Evolutionary conservation across 345 rosid genomes (phyloP), one percentile per base, ranked within the genome.

Genomic region (Aegle marmelos): DNA sequence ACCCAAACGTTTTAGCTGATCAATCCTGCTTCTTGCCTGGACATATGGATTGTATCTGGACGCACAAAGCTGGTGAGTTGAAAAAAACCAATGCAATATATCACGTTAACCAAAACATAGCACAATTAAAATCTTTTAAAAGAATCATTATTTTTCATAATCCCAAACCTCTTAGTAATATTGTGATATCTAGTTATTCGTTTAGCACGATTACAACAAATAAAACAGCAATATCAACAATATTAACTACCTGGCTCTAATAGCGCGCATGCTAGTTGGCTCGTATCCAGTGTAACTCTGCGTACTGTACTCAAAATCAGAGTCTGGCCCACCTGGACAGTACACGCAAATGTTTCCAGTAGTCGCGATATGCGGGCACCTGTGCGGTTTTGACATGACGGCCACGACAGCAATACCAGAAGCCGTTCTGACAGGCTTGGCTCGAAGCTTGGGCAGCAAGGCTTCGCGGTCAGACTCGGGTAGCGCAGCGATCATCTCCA

Each of bases 221-320:
- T 17, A 6, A 6, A 64, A 71, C 48, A 17, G 16, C 9, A 65
- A 70, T n/a, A 34, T 61, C 73, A 27, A 45, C 27, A 56, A 72
- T 69, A 56, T 39, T 39, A 76, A 71, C 79, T 62, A 96, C 99
- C 99, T 94, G 61, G 99, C 98, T 72, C 99, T 90, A 87, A 97
- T 97, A 9, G 99, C 98, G 56, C 98, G 94, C 99, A 97, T 97
- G 73, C 98, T 97, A 9, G 99, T 97, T 1, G 99, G 99, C 86
- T 97, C 99, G 33, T 97, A 97, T 14, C 99, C 98, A 75, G 98
- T 97, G 70, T 97, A 97, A 10, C 98, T 94, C 90, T 97, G 99
- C 22, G 99, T 97, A 82, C 97, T 97, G 67, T 94, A 97, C 89
- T 97, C 99, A 65, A 97, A 97, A 80, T 94, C 99, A 13, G 99